A percentile compares a stretch with the other conserved stretches of the same genome.
These are phyloP conservation scores for Diutina catenulata DNA, from an alignment of 1,139 yeast species.

Conservation along the genomic window DNA sequence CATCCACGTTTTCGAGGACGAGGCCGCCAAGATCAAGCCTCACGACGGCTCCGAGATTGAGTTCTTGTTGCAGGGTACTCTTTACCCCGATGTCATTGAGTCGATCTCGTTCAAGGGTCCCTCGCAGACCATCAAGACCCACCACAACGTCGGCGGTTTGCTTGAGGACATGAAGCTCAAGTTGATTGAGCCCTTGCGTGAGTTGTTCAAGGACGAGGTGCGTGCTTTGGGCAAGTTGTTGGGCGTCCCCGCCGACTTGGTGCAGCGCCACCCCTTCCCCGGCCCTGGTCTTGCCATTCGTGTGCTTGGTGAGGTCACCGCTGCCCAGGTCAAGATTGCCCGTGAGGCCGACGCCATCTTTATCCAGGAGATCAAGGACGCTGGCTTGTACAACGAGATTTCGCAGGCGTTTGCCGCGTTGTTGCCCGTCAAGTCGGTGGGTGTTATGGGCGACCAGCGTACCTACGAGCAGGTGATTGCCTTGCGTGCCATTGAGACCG, in stretches of 20 bases:
- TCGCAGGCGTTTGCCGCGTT: conserved; percentile 97
- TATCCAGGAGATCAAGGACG: conserved; percentile 88
- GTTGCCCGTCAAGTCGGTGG: conserved; percentile 95
- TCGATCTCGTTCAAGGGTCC: conserved; percentile 99
- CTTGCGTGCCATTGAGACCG: conserved; percentile 92
- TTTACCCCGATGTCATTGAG: conserved; percentile 97
- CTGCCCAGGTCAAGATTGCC: conserved; percentile 86
- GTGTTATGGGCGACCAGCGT: conserved; percentile 99
- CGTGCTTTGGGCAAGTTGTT: conserved; percentile 89
- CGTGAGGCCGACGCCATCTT: conserved; percentile 94
- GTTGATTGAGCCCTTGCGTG: conserved; percentile 96
- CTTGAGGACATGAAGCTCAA: conserved; percentile 96
- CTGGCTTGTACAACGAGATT: conserved; percentile 85
- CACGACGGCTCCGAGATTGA: conserved; percentile 84
- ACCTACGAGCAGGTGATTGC: conserved; percentile 99
- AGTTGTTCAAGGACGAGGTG: conserved; percentile 96
- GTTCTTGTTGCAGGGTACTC: conserved; percentile 90
- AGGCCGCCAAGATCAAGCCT: conserved; percentile 87
- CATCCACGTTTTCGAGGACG: conserved; percentile 93
- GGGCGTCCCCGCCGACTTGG: conserved; percentile 94
- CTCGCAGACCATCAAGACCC: conserved; percentile 97
- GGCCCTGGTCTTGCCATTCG: conserved; percentile 99
- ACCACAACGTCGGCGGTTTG: conserved; percentile 97
- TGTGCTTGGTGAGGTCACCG: conserved; percentile 93
- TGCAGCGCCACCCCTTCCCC: conserved; percentile 99